Base-by-base conservation (phyloP, 1,139 yeast genomes). In the Scheffersomyces insectosa region DNA sequence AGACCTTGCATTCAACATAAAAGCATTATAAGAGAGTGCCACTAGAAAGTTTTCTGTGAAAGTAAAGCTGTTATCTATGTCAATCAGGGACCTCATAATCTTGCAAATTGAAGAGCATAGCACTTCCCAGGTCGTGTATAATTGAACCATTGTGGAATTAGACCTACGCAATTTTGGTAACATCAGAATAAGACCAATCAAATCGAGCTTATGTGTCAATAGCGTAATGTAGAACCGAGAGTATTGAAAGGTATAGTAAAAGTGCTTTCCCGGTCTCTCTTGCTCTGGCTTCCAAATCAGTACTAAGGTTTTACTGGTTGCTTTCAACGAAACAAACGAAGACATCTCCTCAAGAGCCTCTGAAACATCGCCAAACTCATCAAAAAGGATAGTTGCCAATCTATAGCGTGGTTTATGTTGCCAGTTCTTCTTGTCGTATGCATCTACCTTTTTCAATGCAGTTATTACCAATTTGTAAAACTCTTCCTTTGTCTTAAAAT, bases 251-350 rank as follows among this genome's bases (percentile, higher is more conserved):
- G 88, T 85, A 63, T 87, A 90, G 32, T 80, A 80, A 59, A 89
- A 93, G 62, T 93, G 97, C 54, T 88, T 88, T 0, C 99, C 99
- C 0, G 98, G 95, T 13, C 96, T 68, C 63, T 95, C 99, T 52
- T 74, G 65, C 40, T 90, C 96, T 0, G 97, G 96, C 55, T 89
- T 89, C 99, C 99, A 93, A 43, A 93, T 88, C 57, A 80, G 87
- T 0, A 91, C 81, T 36, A 95, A 74, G 6, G 85, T 79, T 55
- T 91, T 88, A 42, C 83, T 80, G 3, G 81, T 78, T 7, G 89
- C 74, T 51, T 84, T 88, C 40, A 88, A 62, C 3, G 87, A 77
- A 42, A 91, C 78, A 27, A 88, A 70, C 1, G 72, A 60, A 2
- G 79, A 68, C 80, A 93, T 79, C 49, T 85, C 88, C 11, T 77